Evolutionary conservation across 305 asterid species (phyloP).

Genomic region (Nicotiana rustica): DNA sequence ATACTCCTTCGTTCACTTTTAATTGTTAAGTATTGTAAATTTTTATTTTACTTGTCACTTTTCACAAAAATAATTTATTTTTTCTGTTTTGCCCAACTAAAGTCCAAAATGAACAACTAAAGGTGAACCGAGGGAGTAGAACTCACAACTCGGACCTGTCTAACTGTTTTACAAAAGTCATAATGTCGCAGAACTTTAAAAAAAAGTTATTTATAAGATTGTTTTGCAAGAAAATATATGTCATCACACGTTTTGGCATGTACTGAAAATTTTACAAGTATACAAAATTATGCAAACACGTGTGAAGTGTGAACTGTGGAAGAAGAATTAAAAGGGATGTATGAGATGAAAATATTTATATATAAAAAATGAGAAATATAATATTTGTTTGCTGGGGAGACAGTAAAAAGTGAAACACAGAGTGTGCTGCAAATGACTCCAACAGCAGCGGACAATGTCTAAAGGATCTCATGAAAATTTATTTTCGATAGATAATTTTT

Average conservation of each 20-base stretch:
- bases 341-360: background rate
- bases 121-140: background rate
- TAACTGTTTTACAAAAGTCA: background rate
- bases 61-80: no score
- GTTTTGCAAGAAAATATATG: background rate
- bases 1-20: background rate
- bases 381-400: constrained; percentile 35
- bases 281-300: background rate
- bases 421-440: constrained; percentile 43
- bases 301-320: background rate
- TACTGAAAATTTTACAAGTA: no score
- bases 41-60: no score
- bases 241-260: background rate
- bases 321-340: background rate
- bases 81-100: no score
- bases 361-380: background rate
- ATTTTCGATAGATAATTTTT: no score
- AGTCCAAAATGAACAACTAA: no score
- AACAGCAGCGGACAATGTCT: constrained; percentile 35
- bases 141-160: background rate
- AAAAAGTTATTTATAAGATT: background rate
- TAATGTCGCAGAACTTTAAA: background rate
- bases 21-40: no score
- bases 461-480: constrained; percentile 31
- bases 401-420: constrained; percentile 39